Conservation (phyloP, 2,329 filamentous ascomycete genomes). For the Penicillium sp. region DNA sequence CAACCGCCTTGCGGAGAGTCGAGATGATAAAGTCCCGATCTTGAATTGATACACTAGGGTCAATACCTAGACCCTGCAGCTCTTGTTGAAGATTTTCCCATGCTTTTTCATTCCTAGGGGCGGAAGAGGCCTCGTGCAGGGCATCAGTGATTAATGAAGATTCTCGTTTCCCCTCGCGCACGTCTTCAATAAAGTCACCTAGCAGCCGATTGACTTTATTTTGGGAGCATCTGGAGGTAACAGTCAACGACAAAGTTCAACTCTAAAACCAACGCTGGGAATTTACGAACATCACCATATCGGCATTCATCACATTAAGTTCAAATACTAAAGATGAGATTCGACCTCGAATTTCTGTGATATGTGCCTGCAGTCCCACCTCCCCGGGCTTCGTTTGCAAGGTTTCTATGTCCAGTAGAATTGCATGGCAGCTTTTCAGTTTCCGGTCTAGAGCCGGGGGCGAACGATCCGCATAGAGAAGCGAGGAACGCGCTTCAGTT, state of each 20-base stretch:
- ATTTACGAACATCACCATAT: slow-evolving; percentile 22
- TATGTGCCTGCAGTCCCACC: not conserved
- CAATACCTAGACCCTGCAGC: slow-evolving; percentile 13
- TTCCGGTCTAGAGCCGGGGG: slow-evolving; percentile 4
- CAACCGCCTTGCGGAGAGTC: slow-evolving; percentile 8
- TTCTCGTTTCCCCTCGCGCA: slow-evolving; percentile 10
- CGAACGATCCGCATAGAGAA: not conserved
- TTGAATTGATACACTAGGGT: slow-evolving; percentile 10
- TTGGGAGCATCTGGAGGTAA: slow-evolving; percentile 14
- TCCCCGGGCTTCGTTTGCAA: slow-evolving; percentile 2
- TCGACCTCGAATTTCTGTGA: slow-evolving; percentile 16
- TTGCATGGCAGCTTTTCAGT: slow-evolving; percentile 10
- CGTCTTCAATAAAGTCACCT: slow-evolving; percentile 11
- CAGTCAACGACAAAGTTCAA: not conserved
- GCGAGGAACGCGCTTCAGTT: slow-evolving; percentile 5
- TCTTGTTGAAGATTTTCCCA: slow-evolving; percentile 17
- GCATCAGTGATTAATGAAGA: slow-evolving; percentile 2
- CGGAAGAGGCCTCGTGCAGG: slow-evolving; percentile 3
- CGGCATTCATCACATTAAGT: slow-evolving; percentile 18
- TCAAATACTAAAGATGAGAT: slow-evolving; percentile 18
- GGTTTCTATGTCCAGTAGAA: slow-evolving; percentile 16
- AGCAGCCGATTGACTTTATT: slow-evolving; percentile 13
- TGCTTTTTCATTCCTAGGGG: slow-evolving; percentile 1
- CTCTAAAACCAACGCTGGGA: not conserved
- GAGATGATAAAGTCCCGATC: slow-evolving; percentile 18